These are phyloP conservation scores for Epichloe sylvatica DNA, from an alignment of 2,329 filamentous ascomycete genomes.

Conservation along the genomic window DNA sequence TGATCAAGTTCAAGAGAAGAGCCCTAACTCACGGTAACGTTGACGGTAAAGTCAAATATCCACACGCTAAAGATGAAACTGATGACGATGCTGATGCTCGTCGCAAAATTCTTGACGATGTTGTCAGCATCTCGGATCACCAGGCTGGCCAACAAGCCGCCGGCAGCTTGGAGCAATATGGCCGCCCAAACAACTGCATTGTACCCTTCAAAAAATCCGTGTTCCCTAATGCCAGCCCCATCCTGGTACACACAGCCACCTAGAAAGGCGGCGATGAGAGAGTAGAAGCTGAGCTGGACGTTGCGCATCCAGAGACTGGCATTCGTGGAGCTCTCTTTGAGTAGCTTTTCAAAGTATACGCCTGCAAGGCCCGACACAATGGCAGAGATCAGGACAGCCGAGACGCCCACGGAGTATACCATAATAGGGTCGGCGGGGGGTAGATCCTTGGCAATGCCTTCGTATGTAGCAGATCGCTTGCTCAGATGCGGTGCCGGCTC, in stretches of 20 bases:
- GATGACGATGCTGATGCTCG: constrained; percentile 79
- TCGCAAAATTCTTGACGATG: constrained; percentile 87
- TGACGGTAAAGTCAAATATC: constrained; percentile 71
- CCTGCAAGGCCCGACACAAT: constrained; percentile 72
- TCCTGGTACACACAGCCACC: constrained; percentile 80
- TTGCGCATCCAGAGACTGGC: constrained; percentile 88
- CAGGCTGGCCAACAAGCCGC: constrained; percentile 57
- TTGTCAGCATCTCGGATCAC: constrained; percentile 39
- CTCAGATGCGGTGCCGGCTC: constrained; percentile 17
- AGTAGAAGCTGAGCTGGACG: constrained; percentile 88
- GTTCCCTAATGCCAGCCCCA: constrained; percentile 64
- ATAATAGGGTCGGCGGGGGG: constrained; percentile 38
- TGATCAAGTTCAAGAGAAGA: neutral
- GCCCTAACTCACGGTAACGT: constrained; percentile 46
- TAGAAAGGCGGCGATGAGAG: constrained; percentile 75
- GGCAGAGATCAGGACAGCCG: constrained; percentile 65
- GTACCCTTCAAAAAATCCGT: constrained; percentile 91
- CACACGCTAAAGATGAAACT: constrained; percentile 74
- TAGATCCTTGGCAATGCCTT: constrained; percentile 61
- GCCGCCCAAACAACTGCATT: constrained; percentile 84
- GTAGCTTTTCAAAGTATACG: constrained; percentile 79
- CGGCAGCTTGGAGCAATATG: constrained; percentile 67
- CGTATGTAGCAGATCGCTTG: constrained; percentile 74
- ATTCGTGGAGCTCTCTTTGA: constrained; percentile 66
- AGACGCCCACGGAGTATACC: constrained; percentile 66